These are phyloP conservation scores for Gentiana dahurica DNA, from an alignment of 257 asterid genomes.

Conservation along the genomic window DNA sequence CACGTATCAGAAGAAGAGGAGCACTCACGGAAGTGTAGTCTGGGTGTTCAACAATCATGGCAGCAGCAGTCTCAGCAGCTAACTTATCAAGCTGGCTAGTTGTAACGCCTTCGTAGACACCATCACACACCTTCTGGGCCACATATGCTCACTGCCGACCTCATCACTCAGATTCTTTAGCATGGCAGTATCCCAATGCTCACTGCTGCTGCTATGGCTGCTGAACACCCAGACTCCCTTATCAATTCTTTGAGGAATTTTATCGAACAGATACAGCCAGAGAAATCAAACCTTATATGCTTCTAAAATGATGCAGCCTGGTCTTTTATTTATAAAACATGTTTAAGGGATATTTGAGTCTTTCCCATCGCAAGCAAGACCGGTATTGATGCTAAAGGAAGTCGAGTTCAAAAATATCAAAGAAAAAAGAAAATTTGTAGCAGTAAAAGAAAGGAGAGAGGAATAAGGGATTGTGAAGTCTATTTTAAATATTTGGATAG, in stretches of 20 bases:
- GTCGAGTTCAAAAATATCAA: no score
- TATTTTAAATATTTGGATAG: no score
- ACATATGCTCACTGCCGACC: constrained; percentile 77
- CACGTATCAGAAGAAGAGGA: not conserved
- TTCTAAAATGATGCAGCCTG: no score
- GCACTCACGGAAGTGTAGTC: constrained; percentile 87
- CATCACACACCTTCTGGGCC: constrained; percentile 87
- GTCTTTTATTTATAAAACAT: no score
- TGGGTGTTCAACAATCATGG: constrained; percentile 88
- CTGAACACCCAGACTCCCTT: constrained; percentile 36
- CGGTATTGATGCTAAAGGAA: no score
- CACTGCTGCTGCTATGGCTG: constrained; percentile 91
- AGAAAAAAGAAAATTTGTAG: no score
- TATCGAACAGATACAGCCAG: constrained; percentile 25
- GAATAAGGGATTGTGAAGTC: no score
- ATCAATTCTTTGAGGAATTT: constrained; percentile 12
- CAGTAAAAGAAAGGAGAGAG: no score
- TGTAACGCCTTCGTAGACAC: constrained; percentile 86
- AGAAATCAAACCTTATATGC: no score
- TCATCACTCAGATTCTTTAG: constrained; percentile 88
- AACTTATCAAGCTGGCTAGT: constrained; percentile 93
- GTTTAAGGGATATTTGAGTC: no score
- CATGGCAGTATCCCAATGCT: constrained; percentile 87
- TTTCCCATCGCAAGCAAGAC: no score
- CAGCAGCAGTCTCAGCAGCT: constrained; percentile 98